phyloP scores from a whole-genome alignment of 257 asterid species.

The Asclepias syriaca region DNA sequence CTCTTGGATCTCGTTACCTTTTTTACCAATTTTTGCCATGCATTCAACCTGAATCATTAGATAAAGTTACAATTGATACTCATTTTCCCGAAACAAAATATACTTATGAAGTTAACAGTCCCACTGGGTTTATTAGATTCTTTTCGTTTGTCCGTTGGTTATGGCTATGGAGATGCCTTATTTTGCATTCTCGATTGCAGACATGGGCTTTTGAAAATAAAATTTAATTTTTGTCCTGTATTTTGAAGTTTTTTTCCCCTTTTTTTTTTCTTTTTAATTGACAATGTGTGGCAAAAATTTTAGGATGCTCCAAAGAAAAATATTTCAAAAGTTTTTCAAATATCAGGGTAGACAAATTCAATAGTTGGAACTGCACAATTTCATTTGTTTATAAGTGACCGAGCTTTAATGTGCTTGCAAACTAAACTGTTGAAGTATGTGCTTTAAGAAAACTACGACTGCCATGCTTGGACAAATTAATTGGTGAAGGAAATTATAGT shows the following conservation, averaged over 20 bases:
- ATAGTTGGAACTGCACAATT: not conserved
- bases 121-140: not conserved
- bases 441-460: not conserved
- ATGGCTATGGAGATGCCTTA: not conserved
- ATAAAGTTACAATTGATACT: not conserved
- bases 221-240: not conserved
- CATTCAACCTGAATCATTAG: not conserved
- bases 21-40: not conserved
- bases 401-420: not conserved
- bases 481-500: not conserved
- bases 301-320: not conserved
- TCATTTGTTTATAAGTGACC: not conserved
- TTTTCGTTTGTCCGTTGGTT: not conserved
- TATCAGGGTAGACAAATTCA: not conserved
- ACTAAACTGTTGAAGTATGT: not conserved
- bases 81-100: not conserved
- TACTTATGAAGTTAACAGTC: not conserved
- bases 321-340: not conserved
- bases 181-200: not conserved
- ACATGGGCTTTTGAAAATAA: not conserved
- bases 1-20: conserved; percentile 1
- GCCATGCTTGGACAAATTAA: not conserved
- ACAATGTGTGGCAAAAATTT: not conserved
- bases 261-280: not conserved
- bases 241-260: not conserved